Conservation (phyloP, 495 filamentous ascomycete species). For the Penicillium maclennaniae region DNA sequence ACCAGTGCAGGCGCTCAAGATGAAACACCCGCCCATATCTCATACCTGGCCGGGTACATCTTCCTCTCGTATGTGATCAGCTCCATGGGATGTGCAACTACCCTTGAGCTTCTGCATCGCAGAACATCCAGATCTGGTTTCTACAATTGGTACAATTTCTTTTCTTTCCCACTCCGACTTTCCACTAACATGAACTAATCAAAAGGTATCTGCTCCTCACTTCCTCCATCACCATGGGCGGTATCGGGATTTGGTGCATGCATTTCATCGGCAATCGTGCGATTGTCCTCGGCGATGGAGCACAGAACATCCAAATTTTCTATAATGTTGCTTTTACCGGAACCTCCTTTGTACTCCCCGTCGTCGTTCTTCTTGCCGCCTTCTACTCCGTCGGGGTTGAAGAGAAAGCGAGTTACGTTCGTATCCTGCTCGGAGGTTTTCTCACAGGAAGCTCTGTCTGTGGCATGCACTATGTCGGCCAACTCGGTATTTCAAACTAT, state of each 20-base stretch:
- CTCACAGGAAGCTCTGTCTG: conserved; percentile 70
- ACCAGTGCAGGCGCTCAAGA: conserved; percentile 7
- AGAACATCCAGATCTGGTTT: conserved; percentile 62
- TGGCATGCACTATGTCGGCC: conserved; percentile 89
- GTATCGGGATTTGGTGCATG: conserved; percentile 79
- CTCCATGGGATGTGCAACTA: conserved; percentile 68
- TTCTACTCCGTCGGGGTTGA: conserved; percentile 63
- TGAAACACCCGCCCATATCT: conserved; percentile 18
- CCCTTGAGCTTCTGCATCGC: conserved; percentile 77
- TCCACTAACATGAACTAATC: background rate
- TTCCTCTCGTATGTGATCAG: conserved; percentile 76
- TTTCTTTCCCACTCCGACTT: background rate
- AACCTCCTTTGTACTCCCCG: conserved; percentile 76
- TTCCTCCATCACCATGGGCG: conserved; percentile 74
- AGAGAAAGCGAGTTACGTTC: conserved; percentile 51
- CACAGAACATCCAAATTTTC: conserved; percentile 59
- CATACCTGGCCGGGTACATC: conserved; percentile 60
- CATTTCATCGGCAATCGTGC: conserved; percentile 85
- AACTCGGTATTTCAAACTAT: conserved; percentile 80
- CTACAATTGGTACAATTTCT: conserved; percentile 60
- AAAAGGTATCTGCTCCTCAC: conserved; percentile 65
- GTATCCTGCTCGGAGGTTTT: conserved; percentile 58
- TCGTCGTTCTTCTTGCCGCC: conserved; percentile 66
- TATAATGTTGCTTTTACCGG: conserved; percentile 72
- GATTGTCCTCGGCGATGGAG: conserved; percentile 61